These are phyloP conservation scores for Tardiomyces depauwii DNA, from an alignment of 1,139 yeast species.

Conservation along the genomic window DNA sequence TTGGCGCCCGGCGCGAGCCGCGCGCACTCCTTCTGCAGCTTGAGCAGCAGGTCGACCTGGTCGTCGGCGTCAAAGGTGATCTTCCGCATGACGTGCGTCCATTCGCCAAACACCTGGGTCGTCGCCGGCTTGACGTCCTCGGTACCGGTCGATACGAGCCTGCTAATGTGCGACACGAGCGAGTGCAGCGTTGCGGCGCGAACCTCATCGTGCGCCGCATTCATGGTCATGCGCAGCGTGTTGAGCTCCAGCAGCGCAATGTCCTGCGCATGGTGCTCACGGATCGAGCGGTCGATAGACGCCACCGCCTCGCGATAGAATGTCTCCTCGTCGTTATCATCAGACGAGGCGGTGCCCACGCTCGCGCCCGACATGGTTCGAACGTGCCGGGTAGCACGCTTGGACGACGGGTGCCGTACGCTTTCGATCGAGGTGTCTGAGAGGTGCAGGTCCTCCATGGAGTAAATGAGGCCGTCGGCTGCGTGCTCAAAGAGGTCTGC, in stretches of 20 bases:
- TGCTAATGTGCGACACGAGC: constrained; percentile 52
- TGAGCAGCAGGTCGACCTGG: constrained; percentile 58
- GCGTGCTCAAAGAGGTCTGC: constrained; percentile 8
- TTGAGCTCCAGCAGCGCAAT: constrained; percentile 87
- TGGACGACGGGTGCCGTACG: constrained; percentile 7
- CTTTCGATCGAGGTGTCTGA: constrained; percentile 65
- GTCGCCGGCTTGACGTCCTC: constrained; percentile 67
- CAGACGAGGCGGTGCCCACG: constrained; percentile 7
- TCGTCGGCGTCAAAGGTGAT: constrained; percentile 73
- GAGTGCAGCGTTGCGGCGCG: constrained; percentile 73
- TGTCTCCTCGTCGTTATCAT: constrained; percentile 57
- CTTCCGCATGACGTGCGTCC: constrained; percentile 62
- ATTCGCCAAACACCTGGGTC: constrained; percentile 57
- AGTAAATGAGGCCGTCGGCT: constrained; percentile 32
- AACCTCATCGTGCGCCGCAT: constrained; percentile 88
- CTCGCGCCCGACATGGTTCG: neutral
- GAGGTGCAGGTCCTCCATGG: constrained; percentile 50
- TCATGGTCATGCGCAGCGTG: constrained; percentile 94
- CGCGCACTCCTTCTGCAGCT: constrained; percentile 41
- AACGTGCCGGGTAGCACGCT: constrained; percentile 7
- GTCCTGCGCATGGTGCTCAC: constrained; percentile 84
- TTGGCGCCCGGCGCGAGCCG: constrained; percentile 32
- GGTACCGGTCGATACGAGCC: constrained; percentile 66
- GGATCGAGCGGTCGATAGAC: constrained; percentile 86
- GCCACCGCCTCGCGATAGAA: constrained; percentile 84